Evolutionary conservation across 2,329 filamentous ascomycete genomes (phyloP), one percentile per base, ranked within the genome.

Genomic region (Arachnomyces sp.): DNA sequence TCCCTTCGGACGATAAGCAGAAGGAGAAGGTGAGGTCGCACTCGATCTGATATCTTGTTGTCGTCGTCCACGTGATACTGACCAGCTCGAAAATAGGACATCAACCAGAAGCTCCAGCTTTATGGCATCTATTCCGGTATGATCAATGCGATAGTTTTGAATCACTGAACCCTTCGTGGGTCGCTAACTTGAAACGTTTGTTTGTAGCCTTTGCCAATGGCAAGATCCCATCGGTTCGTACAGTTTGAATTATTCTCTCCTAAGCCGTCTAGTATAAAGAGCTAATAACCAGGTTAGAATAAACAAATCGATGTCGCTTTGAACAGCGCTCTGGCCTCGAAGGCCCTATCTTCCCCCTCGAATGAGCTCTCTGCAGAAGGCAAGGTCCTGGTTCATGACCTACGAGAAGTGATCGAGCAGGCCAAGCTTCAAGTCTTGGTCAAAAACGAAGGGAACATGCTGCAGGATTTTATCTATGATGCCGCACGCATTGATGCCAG

Each of bases 381-480:
- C 43, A 81, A 81, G 59, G 65, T 68, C n/a, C 76, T 98, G 2
- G 78, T 95, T 3, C 68, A 71, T 31, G 90, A 96, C 52, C 67
- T 92, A 42, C 80, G 78, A 45, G 73, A 85, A 39, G 86, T 95
- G 38, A 80, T 98, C 34, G 78, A 84, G 54, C 78, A 92, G 61
- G 84, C 90, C 43, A 93, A 95, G 71, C 67, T 80, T 42, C 75
- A 98, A 9, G 69, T 96, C 7, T 72, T 98, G 17, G 84, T 83
- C 67, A 98, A 96, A 76, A 98, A 98, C 60, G 78, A 95, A 44
- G 92, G 89, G 58, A 88, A 98, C 56, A 68, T 96, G 43, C 70
- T 98, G 14, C 92, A 98, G 60, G 89, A 98, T 56, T 96, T 98
- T 65, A 86, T 96, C 65, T 98, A 86, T 84, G 85, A 95, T 60